Percentiles rank a stretch among this genome's conserved stretches.
Conservation (phyloP, 2,329 filamentous ascomycete genomes). For the Venturia aucupariae region DNA sequence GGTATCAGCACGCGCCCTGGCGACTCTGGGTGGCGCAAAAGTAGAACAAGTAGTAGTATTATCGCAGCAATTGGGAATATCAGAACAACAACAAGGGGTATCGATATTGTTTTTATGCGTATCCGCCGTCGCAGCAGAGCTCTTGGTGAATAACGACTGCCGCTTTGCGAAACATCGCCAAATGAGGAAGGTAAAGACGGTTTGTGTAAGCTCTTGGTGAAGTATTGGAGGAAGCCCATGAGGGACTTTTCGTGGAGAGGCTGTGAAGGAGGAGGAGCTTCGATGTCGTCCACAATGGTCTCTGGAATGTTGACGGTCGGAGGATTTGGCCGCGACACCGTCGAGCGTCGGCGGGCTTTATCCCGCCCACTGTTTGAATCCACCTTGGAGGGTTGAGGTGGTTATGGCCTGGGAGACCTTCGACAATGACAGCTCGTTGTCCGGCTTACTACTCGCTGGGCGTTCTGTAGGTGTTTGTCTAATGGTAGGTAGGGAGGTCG, state of each 20-base stretch:
- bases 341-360: conserved; percentile 15
- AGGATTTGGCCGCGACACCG: conserved; percentile 13
- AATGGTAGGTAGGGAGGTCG: not conserved
- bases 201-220: conserved; percentile 38
- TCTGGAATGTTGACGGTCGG: conserved; percentile 11
- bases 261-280: conserved; percentile 15
- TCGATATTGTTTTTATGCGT: conserved; percentile 78
- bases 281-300: conserved; percentile 10
- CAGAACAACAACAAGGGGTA: conserved; percentile 85
- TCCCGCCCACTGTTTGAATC: conserved; percentile 11
- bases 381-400: conserved; percentile 13
- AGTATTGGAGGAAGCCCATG: conserved; percentile 36
- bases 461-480: not conserved
- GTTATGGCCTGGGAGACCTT: not conserved
- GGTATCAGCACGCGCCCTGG: conserved; percentile 78
- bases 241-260: conserved; percentile 15
- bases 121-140: conserved; percentile 81
- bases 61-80: conserved; percentile 88
- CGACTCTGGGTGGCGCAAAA: conserved; percentile 78
- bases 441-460: not conserved
- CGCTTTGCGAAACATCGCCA: conserved; percentile 13
- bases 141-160: conserved; percentile 21
- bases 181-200: conserved; percentile 10
- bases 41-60: conserved; percentile 80
- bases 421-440: not conserved